A percentile compares a stretch with the other conserved stretches of the same genome.
Evolutionary conservation across 2,329 filamentous ascomycete species (phyloP).

Genomic region (Ophiostoma fasciatum): DNA sequence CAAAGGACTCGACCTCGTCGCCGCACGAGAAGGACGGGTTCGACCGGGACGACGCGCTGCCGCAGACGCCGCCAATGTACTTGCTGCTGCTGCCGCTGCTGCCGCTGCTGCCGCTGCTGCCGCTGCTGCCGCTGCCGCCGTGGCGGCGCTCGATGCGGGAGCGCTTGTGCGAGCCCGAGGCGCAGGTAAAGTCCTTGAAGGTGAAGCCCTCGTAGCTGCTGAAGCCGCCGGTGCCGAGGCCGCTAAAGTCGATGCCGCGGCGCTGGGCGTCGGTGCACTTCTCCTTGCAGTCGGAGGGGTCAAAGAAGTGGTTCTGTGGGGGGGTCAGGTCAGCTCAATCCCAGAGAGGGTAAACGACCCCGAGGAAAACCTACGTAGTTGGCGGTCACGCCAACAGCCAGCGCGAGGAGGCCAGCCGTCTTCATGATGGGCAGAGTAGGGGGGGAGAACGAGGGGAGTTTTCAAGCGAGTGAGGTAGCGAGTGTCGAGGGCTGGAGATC

Average conservation of each 20-base stretch:
- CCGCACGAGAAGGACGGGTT: slow-evolving; percentile 45
- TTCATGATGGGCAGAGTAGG: slow-evolving; percentile 29
- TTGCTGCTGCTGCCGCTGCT: slow-evolving; percentile 27
- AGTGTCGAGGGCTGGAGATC: slow-evolving; percentile 8
- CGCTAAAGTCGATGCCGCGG: slow-evolving; percentile 56
- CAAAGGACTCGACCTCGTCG: slow-evolving; percentile 45
- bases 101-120: slow-evolving; percentile 9
- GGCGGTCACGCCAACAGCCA: slow-evolving; percentile 36
- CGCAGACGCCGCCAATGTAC: slow-evolving; percentile 43
- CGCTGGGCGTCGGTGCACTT: slow-evolving; percentile 57
- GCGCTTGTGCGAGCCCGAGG: slow-evolving; percentile 41
- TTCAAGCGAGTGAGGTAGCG: too few species aligned
- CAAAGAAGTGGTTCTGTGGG: slow-evolving; percentile 27
- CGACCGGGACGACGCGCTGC: slow-evolving; percentile 25
- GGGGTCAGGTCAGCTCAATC: too few species aligned
- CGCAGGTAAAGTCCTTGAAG: slow-evolving; percentile 60
- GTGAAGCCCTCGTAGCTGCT: slow-evolving; percentile 54
- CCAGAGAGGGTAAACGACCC: too few species aligned
- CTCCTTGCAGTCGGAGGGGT: slow-evolving; percentile 60
- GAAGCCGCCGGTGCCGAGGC: slow-evolving; percentile 47
- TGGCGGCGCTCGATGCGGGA: slow-evolving; percentile 36
- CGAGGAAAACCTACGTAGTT: slow-evolving; percentile 20
- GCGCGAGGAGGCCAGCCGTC: slow-evolving; percentile 29
- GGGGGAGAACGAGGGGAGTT: neutral
- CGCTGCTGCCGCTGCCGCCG: slow-evolving; percentile 10